Evolutionary conservation across 2,329 filamentous ascomycete genomes (phyloP), one percentile per base, ranked within the genome.

Genomic region (Phyllosticta citrichinensis): DNA sequence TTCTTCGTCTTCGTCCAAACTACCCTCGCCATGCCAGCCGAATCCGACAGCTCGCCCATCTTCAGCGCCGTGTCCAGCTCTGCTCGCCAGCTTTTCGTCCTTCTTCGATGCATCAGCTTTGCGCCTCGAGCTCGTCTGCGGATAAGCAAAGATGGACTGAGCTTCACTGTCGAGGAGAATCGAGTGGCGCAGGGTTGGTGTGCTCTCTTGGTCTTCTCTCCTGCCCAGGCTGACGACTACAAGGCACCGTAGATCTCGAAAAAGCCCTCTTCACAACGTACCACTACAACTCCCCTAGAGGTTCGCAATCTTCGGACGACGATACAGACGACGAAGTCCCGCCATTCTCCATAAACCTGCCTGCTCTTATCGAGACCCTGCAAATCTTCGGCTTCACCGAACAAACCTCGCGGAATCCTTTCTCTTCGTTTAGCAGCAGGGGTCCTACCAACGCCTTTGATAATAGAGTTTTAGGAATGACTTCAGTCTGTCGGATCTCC

Each of bases 201-300:
- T 19, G 17, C 24, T 12, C n/a, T 19, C 17, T 53, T 12, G 19
- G 30, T n/a, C 20, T 11, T 62, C 24, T 5, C 40, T 47, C 17
- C 35, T 40, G 8, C 6, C n/a, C n/a, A 53, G 24, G 55, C 55
- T 63, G 52, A 58, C 47, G 14, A 17, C 20, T 0, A 40, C 11
- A 62, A 87, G 85, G 87, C 56, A 83, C 88, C 65, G 89, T 89
- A 20, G 95, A 96, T 72, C 84, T 97, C 61, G 89, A 96, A 73
- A 93, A 89, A 71, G 82, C 83, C 51, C 85, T 99, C 60, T 99
- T 99, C 76, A 91, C 89, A 52, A 88, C 87, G 19, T 99, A 92
- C 73, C 83, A 80, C 20, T 88, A 91, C 72, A 86, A 87, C 57
- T 65, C 78, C 76, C 62, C 77, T 72, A 25, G 53, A 5, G 30